Conservation (phyloP, 805 yeast genomes). For the Debaryomyces hansenii region DNA sequence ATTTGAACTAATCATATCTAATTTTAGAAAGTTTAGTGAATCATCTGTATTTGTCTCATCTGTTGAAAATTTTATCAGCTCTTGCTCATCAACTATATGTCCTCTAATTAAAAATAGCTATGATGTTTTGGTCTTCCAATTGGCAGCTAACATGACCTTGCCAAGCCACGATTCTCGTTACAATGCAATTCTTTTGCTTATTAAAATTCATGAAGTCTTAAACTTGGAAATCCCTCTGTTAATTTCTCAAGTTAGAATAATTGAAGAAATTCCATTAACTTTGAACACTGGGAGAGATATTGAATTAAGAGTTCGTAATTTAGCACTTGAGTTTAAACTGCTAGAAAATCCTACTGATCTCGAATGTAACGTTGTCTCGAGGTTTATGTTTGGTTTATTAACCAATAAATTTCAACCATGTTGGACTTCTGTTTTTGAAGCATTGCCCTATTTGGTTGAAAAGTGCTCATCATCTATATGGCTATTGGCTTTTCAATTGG, state of each 20-base stretch:
- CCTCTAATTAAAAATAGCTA: slow-evolving; percentile 3
- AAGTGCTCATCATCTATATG: slow-evolving; percentile 49
- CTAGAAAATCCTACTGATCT: slow-evolving; percentile 17
- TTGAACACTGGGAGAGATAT: slow-evolving; percentile 73
- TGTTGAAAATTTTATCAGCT: slow-evolving; percentile 24
- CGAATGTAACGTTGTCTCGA: slow-evolving; percentile 31
- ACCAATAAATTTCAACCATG: slow-evolving; percentile 79
- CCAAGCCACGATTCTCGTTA: slow-evolving; percentile 54
- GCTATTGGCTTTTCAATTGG: slow-evolving; percentile 46
- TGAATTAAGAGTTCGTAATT: slow-evolving; percentile 61
- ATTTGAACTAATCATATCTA: slow-evolving; percentile 1
- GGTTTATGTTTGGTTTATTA: slow-evolving; percentile 57
- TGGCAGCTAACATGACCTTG: slow-evolving; percentile 37
- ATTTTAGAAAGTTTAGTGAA: slow-evolving; percentile 23
- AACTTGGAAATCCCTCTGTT: slow-evolving; percentile 33
- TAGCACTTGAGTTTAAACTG: slow-evolving; percentile 45
- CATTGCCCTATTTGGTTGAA: slow-evolving; percentile 43
- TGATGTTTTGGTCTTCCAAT: slow-evolving; percentile 10
- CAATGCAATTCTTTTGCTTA: slow-evolving; percentile 50
- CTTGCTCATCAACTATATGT: background rate
- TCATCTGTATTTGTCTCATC: slow-evolving; percentile 42
- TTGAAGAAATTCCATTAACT: slow-evolving; percentile 75
- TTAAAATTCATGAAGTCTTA: slow-evolving; percentile 21
- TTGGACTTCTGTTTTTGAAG: slow-evolving; percentile 75
- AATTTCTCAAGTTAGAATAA: slow-evolving; percentile 51